Evolutionary conservation across 257 asterid genomes (phyloP), one percentile per base, ranked within the genome.

Genomic region (Handroanthus guayacan): DNA sequence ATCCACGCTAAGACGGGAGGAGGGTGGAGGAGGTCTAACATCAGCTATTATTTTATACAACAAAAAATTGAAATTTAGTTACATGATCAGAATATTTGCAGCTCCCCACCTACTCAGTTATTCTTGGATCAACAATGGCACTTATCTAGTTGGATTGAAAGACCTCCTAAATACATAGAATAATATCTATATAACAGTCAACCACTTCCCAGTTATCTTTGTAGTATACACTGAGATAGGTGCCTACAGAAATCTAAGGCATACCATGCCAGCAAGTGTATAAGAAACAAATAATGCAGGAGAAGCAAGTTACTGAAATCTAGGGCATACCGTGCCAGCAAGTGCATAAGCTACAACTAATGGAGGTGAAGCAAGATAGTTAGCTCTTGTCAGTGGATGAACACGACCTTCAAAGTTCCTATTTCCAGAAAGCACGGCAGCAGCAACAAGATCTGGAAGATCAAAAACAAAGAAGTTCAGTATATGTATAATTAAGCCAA

Each of bases 391-490:
- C 71, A 88, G 78, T 14, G 96, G 88, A 83, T 90, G 94, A 45
- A 90, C 91, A 81, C 92, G 94, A 17, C 94, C 93, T 81, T 90
- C 96, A 17, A 90, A 90, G 79, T 90, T 90, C n/a, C 96, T 75
- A 67, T 90, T 90, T 73, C 96, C 96, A 78, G 96, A 90, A 38
- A 90, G 93, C 57, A 90, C 93, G 36, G 93, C 93, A 66, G 96
- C 88, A 76, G 87, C 96, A 18, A 90, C 86, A 62, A 88, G 82
- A 61, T 90, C 93, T 90, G 84, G 60, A 74, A 57, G 65, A 25
- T 1, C 31, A 36, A 52, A 62, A 72, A 39, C 17, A 14, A 2
- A 43, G 31, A 41, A 69, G 39, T 55, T 63, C 10, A 60, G 36
- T 31, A 17, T 36, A 57, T 11, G 13, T 20, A 34, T 16, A 43